These are phyloP conservation scores for Dictyostelium firmibasis DNA, from an alignment of 78 protist species.

Conservation along the genomic window DNA sequence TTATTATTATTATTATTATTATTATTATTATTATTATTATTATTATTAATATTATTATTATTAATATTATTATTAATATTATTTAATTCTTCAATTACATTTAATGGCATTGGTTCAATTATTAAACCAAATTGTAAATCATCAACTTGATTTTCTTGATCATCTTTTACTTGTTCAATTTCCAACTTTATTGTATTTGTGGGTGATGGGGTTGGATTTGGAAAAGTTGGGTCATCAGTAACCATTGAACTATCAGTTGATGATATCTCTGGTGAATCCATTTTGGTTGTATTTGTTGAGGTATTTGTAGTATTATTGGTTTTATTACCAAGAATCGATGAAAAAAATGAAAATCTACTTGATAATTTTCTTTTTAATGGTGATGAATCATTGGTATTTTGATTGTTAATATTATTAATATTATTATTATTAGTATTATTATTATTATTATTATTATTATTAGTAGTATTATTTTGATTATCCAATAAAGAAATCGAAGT, in stretches of 20 bases:
- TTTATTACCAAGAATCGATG: constrained; percentile 27
- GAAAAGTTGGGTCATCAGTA: neutral
- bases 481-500: constrained; percentile 14
- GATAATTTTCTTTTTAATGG: constrained; percentile 22
- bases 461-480: neutral
- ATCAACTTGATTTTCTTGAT: neutral
- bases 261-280: neutral
- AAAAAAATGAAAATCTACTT: constrained; percentile 45
- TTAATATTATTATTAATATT: too few relatives aligned
- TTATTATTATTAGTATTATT: neutral
- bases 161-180: neutral
- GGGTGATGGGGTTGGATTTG: neutral
- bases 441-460: neutral
- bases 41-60: neutral
- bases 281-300: neutral
- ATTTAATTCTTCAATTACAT: neutral
- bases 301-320: neutral
- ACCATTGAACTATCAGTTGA: neutral
- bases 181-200: neutral
- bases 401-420: neutral
- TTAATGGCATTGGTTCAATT: constrained; percentile 22
- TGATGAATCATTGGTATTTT: neutral
- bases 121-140: constrained; percentile 2
- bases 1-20: neutral
- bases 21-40: neutral